A percentile compares a stretch with the other conserved stretches of the same genome.
Evolutionary conservation across 306 rosid genomes (phyloP).

Genomic region (Bauhinia variegata): DNA sequence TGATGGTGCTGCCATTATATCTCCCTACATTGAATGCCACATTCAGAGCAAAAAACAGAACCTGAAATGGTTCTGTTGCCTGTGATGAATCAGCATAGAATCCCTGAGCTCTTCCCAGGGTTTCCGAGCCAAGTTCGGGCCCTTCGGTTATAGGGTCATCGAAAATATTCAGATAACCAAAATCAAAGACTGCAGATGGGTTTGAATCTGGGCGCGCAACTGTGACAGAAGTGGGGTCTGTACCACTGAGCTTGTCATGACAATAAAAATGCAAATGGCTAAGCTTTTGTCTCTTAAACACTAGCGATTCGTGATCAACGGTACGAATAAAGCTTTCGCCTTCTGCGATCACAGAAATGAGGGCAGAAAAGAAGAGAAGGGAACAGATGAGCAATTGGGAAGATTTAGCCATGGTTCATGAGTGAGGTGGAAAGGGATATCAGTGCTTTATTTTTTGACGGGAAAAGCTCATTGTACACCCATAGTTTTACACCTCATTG

Average conservation of each 20-base stretch:
- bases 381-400: constrained; percentile 30
- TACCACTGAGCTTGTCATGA: constrained; percentile 43
- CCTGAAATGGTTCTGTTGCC: neutral
- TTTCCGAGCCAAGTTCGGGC: too few relatives aligned
- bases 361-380: constrained; percentile 19
- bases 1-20: constrained; percentile 23
- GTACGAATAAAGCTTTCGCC: constrained; percentile 18
- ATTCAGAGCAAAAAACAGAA: constrained; percentile 17
- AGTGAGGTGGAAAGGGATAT: too few relatives aligned
- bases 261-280: constrained; percentile 55
- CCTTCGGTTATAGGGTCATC: too few relatives aligned
- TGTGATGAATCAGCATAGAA: constrained; percentile 23
- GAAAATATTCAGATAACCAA: too few relatives aligned
- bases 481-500: too few relatives aligned
- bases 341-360: neutral
- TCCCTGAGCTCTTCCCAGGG: too few relatives aligned
- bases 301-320: constrained; percentile 31
- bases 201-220: constrained; percentile 38
- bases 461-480: too few relatives aligned
- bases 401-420: neutral
- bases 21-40: constrained; percentile 5
- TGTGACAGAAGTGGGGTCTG: neutral
- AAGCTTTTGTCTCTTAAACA: constrained; percentile 45
- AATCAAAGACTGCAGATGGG: constrained; percentile 37
- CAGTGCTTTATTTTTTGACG: too few relatives aligned